Percentiles rank a stretch among this genome's conserved stretches.
Evolutionary conservation across 1,139 yeast genomes (phyloP).

Genomic region (Hemisphaericaspora subhashii): DNA sequence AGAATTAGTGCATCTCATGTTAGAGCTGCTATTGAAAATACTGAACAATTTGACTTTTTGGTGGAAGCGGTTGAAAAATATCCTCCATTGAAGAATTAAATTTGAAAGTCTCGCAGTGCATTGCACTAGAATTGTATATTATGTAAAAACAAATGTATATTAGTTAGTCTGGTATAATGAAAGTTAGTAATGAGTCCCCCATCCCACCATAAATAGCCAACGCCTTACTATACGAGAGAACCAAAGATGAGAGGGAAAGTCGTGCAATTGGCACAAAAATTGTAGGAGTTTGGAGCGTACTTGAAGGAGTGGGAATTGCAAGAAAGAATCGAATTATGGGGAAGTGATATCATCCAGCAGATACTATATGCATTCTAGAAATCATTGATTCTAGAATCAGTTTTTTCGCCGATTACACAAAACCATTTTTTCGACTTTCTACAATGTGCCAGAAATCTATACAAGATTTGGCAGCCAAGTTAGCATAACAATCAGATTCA

Average conservation of each 20-base stretch:
- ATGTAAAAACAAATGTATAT: neutral
- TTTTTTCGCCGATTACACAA: no score
- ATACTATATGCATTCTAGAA: no score
- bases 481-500: no score
- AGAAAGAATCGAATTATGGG: no score
- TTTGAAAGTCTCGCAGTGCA: neutral
- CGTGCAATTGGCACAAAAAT: neutral
- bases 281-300: neutral
- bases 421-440: no score
- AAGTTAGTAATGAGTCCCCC: neutral
- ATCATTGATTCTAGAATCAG: no score
- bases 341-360: no score
- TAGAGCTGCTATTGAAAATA: conserved; percentile 77
- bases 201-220: no score
- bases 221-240: neutral
- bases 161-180: neutral
- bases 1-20: conserved; percentile 83
- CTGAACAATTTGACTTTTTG: conserved; percentile 90
- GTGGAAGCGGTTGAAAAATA: conserved; percentile 72
- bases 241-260: neutral
- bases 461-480: no score
- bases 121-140: conserved; percentile 1
- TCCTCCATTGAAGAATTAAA: conserved; percentile 37
- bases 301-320: no score
- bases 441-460: no score